Percentiles rank a stretch among this genome's conserved stretches.
Conservation (phyloP, 805 yeast species). For the Candida vaughaniae region DNA sequence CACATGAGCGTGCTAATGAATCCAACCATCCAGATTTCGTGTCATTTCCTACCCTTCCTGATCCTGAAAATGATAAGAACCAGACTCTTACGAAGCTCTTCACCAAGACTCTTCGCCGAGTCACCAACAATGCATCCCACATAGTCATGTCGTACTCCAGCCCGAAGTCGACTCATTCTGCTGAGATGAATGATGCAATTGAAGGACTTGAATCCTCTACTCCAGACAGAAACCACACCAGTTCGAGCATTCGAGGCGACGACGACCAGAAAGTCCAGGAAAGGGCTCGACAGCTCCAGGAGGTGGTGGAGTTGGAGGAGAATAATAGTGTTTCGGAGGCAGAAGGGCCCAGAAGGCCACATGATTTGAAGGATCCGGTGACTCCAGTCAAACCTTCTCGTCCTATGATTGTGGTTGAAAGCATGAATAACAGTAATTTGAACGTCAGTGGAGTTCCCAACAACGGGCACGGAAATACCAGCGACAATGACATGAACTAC, state of each 20-base stretch:
- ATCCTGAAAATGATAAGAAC: constrained; percentile 36
- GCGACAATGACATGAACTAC: neutral
- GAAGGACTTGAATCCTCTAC: constrained; percentile 3
- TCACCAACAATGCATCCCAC: constrained; percentile 41
- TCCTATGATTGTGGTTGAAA: neutral
- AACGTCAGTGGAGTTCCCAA: no score
- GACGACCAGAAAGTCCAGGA: constrained; percentile 1
- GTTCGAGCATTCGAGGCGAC: neutral
- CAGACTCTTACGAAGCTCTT: constrained; percentile 34
- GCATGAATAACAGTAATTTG: neutral
- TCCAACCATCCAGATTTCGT: no score
- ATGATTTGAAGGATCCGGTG: neutral
- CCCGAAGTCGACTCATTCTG: constrained; percentile 12
- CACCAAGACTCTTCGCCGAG: constrained; percentile 38
- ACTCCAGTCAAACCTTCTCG: neutral
- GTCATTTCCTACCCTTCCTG: constrained; percentile 44
- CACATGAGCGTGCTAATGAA: no score
- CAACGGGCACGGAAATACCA: neutral
- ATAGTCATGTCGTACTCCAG: constrained; percentile 24
- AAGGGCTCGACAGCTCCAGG: constrained; percentile 6
- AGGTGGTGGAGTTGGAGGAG: constrained; percentile 3
- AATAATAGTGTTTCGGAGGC: neutral
- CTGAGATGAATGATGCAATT: constrained; percentile 5
- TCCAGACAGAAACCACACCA: constrained; percentile 6
- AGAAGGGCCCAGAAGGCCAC: neutral